These are phyloP conservation scores for Erodium texanum DNA, from an alignment of 441 rosid genomes.

Conservation along the genomic window DNA sequence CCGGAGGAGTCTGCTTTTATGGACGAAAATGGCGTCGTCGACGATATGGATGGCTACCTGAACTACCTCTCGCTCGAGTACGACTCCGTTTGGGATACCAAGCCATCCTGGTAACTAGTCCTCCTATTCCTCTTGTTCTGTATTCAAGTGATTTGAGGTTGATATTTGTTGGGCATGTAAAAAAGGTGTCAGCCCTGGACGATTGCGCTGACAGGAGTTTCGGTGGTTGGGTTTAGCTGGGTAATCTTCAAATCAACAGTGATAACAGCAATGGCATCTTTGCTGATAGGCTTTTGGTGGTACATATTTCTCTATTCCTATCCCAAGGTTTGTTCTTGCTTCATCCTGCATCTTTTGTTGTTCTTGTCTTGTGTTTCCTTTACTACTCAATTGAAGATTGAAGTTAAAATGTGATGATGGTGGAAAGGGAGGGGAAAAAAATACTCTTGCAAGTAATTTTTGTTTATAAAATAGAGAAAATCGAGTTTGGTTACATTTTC, in stretches of 20 bases:
- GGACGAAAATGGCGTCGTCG: constrained; percentile 56
- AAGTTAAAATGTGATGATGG: no score
- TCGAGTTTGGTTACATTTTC: no score
- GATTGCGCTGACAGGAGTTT: constrained; percentile 54
- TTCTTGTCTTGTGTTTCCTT: not conserved
- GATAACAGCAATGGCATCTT: constrained; percentile 35
- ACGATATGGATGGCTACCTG: constrained; percentile 81
- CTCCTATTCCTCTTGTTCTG: no score
- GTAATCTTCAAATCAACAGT: constrained; percentile 42
- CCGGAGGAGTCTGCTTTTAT: constrained; percentile 28
- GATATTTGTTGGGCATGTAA: not conserved
- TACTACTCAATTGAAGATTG: no score
- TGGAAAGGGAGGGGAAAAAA: no score
- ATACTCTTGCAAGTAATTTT: no score
- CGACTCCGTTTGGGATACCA: constrained; percentile 98
- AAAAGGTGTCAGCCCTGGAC: constrained; percentile 97
- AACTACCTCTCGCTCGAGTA: constrained; percentile 81
- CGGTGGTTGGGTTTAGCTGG: constrained; percentile 60
- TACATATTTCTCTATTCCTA: constrained; percentile 73
- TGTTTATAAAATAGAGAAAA: no score
- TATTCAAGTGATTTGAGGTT: no score
- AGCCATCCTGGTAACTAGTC: constrained; percentile 75
- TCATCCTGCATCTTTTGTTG: not conserved
- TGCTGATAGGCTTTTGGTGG: constrained; percentile 64
- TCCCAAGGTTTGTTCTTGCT: constrained; percentile 51